Base-by-base conservation (phyloP, 805 yeast species). In the Candida tallmaniae region DNA sequence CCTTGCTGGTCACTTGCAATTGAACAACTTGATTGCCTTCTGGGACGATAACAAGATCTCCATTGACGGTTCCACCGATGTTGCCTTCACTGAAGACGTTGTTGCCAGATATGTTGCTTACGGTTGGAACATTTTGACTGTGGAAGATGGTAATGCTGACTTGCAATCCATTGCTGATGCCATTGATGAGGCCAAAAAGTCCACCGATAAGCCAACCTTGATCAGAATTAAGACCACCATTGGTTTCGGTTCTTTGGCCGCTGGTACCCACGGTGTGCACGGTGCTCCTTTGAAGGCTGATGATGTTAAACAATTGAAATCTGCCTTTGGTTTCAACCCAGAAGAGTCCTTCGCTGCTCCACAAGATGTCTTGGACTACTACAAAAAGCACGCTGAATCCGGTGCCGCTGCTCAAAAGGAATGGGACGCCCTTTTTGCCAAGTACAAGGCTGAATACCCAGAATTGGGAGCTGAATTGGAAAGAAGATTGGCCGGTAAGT, bases 11-110 rank as follows among this genome's bases (percentile, higher is more conserved):
- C 98, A 90, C 69, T 74, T 90, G 65, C 75, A 87, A 73, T 79
- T 90, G 62, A 85, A 84, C 62, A 89, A 89, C 73, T 78, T 90
- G 71, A 87, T 90, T 65, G 88, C 90, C 42, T 78, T 90, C 69
- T 90, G 89, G 78, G 98, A 90, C 62, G 96, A 88, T 73, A 90
- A 90, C 81, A 81, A 80, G 60, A 89, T 90, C 74, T 83, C 97
- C 53, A 90, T 90, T 60, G 98, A 90, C 62, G 98, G 98, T 73
- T 70, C 74, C 67, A 90, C 94, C 56, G 71, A 76, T 45, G 79
- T 80, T 42, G 86, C 97, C 40, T 89, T 90, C 78, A 86, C 96
- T 45, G 97, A 90, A 72, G 85, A 90, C 59, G 97, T 90, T 35
- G 56, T 73, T 48, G 73, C 71, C 60, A 80, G 97, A 69, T 82